Conservation (phyloP, 805 yeast species). For the Saturnispora dispora region DNA sequence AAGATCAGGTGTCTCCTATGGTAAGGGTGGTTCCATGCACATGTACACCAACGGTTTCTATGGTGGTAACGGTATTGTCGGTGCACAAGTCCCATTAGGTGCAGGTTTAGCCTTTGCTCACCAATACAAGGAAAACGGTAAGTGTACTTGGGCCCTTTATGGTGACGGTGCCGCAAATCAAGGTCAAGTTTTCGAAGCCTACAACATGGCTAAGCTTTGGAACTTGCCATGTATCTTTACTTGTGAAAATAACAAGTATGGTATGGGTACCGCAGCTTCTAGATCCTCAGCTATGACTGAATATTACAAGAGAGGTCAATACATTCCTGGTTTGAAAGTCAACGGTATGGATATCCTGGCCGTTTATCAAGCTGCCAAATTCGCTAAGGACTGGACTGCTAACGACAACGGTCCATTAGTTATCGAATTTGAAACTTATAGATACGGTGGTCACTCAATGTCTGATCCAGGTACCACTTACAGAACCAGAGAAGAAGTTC, state of each 20-base stretch:
- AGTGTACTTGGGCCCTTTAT: slow-evolving; percentile 80
- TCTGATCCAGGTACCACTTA: slow-evolving; percentile 99
- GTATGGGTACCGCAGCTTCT: slow-evolving; percentile 98
- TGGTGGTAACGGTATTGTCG: slow-evolving; percentile 99
- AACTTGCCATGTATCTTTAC: slow-evolving; percentile 89
- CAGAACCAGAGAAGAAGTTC: slow-evolving; percentile 99
- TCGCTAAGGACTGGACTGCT: slow-evolving; percentile 93
- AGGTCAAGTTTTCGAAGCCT: slow-evolving; percentile 97
- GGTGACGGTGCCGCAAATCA: slow-evolving; percentile 99
- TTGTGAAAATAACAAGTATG: slow-evolving; percentile 98
- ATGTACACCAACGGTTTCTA: slow-evolving; percentile 92
- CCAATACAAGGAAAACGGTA: slow-evolving; percentile 73
- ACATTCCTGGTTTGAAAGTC: slow-evolving; percentile 96
- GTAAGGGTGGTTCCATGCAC: slow-evolving; percentile 99
- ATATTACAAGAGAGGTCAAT: slow-evolving; percentile 98
- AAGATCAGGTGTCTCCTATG: slow-evolving; percentile 89
- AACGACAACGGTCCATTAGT: slow-evolving; percentile 94
- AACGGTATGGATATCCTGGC: slow-evolving; percentile 99
- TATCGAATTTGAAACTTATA: slow-evolving; percentile 93
- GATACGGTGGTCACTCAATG: slow-evolving; percentile 99
- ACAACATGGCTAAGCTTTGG: slow-evolving; percentile 99
- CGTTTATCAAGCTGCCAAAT: slow-evolving; percentile 89
- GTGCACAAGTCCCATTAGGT: slow-evolving; percentile 98
- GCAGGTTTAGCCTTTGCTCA: slow-evolving; percentile 98
- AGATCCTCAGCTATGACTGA: slow-evolving; percentile 96